phyloP scores from a whole-genome alignment of 768 basidiomycete species.

The Hericium rajendrae region DNA sequence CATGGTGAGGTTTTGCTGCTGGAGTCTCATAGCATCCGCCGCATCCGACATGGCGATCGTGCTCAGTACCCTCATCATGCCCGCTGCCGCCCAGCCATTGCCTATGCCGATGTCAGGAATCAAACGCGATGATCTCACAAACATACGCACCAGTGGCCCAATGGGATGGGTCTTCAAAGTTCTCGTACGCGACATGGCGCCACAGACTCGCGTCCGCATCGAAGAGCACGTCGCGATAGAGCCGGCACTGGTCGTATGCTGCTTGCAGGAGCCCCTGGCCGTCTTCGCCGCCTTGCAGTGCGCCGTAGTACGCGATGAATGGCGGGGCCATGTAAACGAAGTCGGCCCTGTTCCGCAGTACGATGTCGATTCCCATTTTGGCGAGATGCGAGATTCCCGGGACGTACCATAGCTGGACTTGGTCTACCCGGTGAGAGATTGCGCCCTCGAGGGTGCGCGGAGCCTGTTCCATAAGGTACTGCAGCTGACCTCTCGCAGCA shows the following conservation, averaged over 20 bases:
- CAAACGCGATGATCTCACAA: not conserved
- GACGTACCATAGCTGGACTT: constrained; percentile 46
- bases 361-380: not conserved
- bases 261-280: constrained; percentile 30
- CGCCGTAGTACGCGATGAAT: constrained; percentile 61
- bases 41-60: constrained; percentile 39
- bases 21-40: constrained; percentile 25
- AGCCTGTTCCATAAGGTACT: constrained; percentile 35
- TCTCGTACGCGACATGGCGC: constrained; percentile 44
- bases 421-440: constrained; percentile 43
- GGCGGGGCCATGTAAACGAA: constrained; percentile 56
- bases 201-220: constrained; percentile 38
- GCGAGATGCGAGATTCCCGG: not conserved
- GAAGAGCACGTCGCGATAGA: constrained; percentile 45
- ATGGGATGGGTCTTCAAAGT: constrained; percentile 35
- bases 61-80: constrained; percentile 50
- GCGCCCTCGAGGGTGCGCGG: constrained; percentile 42
- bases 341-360: constrained; percentile 33
- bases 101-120: constrained; percentile 18
- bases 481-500: constrained; percentile 38
- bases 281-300: constrained; percentile 27
- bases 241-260: constrained; percentile 46
- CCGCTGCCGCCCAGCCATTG: constrained; percentile 66
- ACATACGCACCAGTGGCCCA: constrained; percentile 43
- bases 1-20: constrained; percentile 33